phyloP scores from a whole-genome alignment of 1,284 basidiomycete species.

The Leccinum fallax region DNA sequence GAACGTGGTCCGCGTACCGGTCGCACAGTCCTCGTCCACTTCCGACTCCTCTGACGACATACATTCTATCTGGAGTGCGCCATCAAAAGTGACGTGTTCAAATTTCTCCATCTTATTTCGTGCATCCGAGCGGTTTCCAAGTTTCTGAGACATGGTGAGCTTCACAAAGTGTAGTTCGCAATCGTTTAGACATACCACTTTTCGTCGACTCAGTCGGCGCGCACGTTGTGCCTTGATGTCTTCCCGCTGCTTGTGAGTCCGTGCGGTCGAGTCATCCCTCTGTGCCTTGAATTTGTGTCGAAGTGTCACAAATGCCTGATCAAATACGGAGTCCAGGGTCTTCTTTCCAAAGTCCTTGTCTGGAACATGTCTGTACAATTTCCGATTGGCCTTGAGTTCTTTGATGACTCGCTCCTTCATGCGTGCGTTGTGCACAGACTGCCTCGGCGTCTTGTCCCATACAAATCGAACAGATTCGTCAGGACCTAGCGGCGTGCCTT shows the following conservation, averaged over 20 bases:
- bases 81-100: constrained; percentile 62
- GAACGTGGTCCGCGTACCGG: constrained; percentile 31
- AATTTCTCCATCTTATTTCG: constrained; percentile 54
- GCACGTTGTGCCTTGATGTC: constrained; percentile 61
- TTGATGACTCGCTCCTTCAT: constrained; percentile 67
- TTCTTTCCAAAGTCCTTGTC: constrained; percentile 67
- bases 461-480: constrained; percentile 67
- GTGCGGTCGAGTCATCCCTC: constrained; percentile 47
- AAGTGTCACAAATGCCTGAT: constrained; percentile 69
- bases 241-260: constrained; percentile 51
- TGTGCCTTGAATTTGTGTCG: constrained; percentile 67
- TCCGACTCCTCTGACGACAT: constrained; percentile 80
- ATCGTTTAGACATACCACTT: constrained; percentile 47
- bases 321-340: constrained; percentile 61
- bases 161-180: not conserved
- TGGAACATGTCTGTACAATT: constrained; percentile 60
- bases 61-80: constrained; percentile 68
- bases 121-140: constrained; percentile 58
- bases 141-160: constrained; percentile 50
- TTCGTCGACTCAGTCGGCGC: constrained; percentile 59
- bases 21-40: constrained; percentile 42
- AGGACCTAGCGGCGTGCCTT: constrained; percentile 46
- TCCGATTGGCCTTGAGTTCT: constrained; percentile 57
- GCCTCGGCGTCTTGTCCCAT: constrained; percentile 73
- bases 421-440: constrained; percentile 66